Percentiles rank a stretch among this genome's conserved stretches.
Evolutionary conservation across 2,329 filamentous ascomycete species (phyloP).

Genomic region (Diplodia corticola): DNA sequence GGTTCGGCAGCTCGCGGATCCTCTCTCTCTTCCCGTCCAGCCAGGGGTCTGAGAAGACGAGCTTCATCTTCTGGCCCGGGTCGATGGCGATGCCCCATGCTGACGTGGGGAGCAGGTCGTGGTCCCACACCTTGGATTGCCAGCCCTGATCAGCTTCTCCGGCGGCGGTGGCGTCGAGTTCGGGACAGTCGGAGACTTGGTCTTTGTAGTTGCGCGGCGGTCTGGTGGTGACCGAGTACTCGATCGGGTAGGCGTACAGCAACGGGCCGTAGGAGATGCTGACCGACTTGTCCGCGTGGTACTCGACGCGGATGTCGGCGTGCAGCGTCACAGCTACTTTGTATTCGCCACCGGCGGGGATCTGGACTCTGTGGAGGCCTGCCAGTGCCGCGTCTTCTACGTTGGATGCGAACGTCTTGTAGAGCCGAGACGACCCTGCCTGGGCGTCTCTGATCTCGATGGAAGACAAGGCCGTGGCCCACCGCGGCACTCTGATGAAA

Average conservation of each 20-base stretch:
- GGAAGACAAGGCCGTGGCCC: not conserved
- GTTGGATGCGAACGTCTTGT: not conserved
- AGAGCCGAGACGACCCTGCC: no score
- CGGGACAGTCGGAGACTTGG: not conserved
- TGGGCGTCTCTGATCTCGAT: not conserved
- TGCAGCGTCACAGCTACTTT: not conserved
- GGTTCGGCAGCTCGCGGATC: not conserved
- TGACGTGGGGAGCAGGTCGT: not conserved
- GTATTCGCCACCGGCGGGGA: not conserved
- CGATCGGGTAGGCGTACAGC: not conserved
- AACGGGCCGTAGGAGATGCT: not conserved
- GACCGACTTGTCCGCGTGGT: not conserved
- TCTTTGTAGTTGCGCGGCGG: slow-evolving; percentile 9
- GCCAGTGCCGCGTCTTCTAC: not conserved
- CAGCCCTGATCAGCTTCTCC: not conserved
- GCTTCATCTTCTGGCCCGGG: not conserved
- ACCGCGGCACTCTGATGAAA: not conserved
- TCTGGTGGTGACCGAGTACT: not conserved
- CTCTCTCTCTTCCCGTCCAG: not conserved
- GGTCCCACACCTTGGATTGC: not conserved
- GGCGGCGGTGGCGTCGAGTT: not conserved
- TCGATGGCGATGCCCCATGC: not conserved
- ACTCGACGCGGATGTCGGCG: not conserved
- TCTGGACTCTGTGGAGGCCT: not conserved
- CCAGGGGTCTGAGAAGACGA: not conserved